phyloP scores from a whole-genome alignment of 208 protist species.

The Wallacemonas sp. region DNA sequence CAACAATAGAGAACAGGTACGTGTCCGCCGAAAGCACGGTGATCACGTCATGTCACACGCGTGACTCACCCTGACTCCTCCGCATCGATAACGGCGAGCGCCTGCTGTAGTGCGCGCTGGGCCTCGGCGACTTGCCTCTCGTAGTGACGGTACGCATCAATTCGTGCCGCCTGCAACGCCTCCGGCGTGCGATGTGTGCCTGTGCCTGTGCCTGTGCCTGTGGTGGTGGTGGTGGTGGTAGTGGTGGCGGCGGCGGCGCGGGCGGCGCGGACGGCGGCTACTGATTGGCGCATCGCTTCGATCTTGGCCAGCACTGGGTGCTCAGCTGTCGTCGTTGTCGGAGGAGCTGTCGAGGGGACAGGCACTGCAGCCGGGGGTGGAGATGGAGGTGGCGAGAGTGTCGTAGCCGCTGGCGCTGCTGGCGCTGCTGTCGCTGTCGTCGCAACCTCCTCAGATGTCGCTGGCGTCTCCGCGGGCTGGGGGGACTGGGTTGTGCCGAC shows the following conservation, averaged over 20 bases:
- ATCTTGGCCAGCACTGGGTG: too few relatives aligned
- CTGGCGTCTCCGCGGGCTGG: background rate
- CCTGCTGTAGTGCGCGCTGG: conserved; percentile 5
- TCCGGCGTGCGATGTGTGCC: background rate
- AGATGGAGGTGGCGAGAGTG: too few relatives aligned
- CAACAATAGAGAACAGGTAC: too few relatives aligned
- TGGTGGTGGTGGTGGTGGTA: background rate
- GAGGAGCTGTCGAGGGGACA: too few relatives aligned
- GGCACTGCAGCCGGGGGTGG: too few relatives aligned
- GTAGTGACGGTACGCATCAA: conserved; percentile 13
- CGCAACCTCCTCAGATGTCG: background rate
- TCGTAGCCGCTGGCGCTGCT: too few relatives aligned
- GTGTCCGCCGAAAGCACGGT: too few relatives aligned
- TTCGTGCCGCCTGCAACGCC: background rate
- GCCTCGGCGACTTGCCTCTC: conserved; percentile 9
- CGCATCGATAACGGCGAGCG: conserved; percentile 9
- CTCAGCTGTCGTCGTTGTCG: too few relatives aligned
- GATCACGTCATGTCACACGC: too few relatives aligned
- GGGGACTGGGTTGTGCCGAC: background rate
- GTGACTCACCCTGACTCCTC: conserved; percentile 1
- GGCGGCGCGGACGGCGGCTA: too few relatives aligned
- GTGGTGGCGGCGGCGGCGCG: background rate
- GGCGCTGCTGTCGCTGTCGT: too few relatives aligned
- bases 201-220: background rate
- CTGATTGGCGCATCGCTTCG: too few relatives aligned